Evolutionary conservation across 148 eudicot genomes (phyloP), one percentile per base, ranked within the genome.

Genomic region (Amaranthus hypochondriacus): DNA sequence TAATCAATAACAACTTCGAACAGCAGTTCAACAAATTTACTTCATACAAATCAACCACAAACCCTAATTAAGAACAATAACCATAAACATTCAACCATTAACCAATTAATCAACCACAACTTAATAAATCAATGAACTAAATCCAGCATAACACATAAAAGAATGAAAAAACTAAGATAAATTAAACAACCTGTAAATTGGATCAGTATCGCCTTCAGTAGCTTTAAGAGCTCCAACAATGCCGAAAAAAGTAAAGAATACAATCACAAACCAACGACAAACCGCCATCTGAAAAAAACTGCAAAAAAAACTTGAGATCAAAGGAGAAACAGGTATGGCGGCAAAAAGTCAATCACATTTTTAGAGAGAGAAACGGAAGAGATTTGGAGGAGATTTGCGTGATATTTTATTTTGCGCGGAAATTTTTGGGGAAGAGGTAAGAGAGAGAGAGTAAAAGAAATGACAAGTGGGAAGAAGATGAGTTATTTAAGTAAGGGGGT

Each of bases 171-270:
- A 28, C 39, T 0, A 68, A 50, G 12, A 39, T 74, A 56, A 53
- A 9, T 7, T 61, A 65, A 15, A 6, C 56, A 70, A 90, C 96
- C 79, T 84, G 87, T 88, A 90, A 77, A 88, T 62, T 15, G 92
- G 92, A 84, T 90, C 92, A 48, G 85, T 78, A 57, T 88, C 92
- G 48, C 92, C 96, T 64, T 83, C 75, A 72, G 86, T 82, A 13
- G 87, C 89, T 67, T 73, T 54, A 69, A 87, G 74, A 56, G 77
- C 68, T 15, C 64, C 71, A 74, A 51, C 62, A 62, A 84, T 48
- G 70, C 66, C 76, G n/a, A 80, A 76, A 11, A 83, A 64, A 42
- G 81, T 75, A 15, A 70, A 71, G 9, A 84, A 55, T 7, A 86
- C 52, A 56, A 75, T 15, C 48, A 28, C 39, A 28, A 62, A 48